Conservation (phyloP, 768 basidiomycete species). For the Lanmaoa rubissima region DNA sequence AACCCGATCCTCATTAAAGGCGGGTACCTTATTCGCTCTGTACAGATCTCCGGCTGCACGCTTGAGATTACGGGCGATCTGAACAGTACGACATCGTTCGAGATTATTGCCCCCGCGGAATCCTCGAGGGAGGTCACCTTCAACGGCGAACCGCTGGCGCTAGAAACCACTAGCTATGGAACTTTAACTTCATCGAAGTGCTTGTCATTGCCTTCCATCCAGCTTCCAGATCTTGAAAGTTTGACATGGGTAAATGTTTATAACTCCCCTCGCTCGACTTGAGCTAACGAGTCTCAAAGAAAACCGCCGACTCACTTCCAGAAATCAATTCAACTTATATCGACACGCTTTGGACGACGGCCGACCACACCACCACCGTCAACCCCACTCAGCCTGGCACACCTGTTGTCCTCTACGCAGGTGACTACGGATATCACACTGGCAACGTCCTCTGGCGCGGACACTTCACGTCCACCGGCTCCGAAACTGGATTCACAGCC, state of each 20-base stretch:
- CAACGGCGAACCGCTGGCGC: constrained; percentile 37
- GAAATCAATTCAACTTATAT: constrained; percentile 41
- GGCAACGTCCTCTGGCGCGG: constrained; percentile 53
- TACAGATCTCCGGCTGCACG: constrained; percentile 33
- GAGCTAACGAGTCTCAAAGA: constrained; percentile 16
- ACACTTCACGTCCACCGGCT: constrained; percentile 46
- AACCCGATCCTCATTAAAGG: constrained; percentile 48
- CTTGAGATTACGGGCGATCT: constrained; percentile 45
- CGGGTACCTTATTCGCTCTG: constrained; percentile 46
- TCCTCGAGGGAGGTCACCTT: constrained; percentile 41
- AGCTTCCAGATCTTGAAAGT: constrained; percentile 19
- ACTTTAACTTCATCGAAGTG: constrained; percentile 32
- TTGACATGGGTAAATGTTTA: constrained; percentile 17
- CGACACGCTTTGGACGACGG: constrained; percentile 44
- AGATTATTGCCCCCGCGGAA: constrained; percentile 45
- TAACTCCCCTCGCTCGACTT: background rate
- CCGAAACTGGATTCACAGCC: constrained; percentile 43
- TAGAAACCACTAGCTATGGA: constrained; percentile 41
- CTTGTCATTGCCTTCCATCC: constrained; percentile 12
- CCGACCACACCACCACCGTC: constrained; percentile 40
- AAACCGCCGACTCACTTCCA: constrained; percentile 28
- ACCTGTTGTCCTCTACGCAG: constrained; percentile 44
- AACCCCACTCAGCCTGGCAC: constrained; percentile 41
- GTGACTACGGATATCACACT: constrained; percentile 52
- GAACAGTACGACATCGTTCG: constrained; percentile 42